phyloP scores from a whole-genome alignment of 805 yeast species.

The Henningerozyma blattae region DNA sequence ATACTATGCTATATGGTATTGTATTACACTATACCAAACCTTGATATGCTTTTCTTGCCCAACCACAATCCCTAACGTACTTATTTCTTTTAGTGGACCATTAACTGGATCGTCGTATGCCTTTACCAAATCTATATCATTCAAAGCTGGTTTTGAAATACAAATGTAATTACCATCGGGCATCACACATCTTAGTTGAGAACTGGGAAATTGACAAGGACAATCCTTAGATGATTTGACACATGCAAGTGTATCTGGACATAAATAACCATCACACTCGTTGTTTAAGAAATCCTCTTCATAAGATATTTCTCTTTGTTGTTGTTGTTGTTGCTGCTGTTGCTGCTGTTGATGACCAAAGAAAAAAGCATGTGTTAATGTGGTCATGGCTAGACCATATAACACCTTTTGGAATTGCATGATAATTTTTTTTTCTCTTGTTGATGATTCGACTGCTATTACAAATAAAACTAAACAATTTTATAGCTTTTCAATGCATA shows the following conservation, averaged over 20 bases:
- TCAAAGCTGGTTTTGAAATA: constrained; percentile 65
- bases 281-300: constrained; percentile 27
- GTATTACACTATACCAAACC: constrained; percentile 17
- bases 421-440: no score
- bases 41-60: constrained; percentile 63
- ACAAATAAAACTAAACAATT: no score
- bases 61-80: constrained; percentile 72
- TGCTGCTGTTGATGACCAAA: constrained; percentile 30
- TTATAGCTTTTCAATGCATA: no score
- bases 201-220: constrained; percentile 82
- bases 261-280: constrained; percentile 55
- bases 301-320: constrained; percentile 18
- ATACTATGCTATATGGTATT: neutral
- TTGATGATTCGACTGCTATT: no score
- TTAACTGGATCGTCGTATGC: constrained; percentile 34
- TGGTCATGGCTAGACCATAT: neutral
- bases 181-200: constrained; percentile 69
- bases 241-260: constrained; percentile 76
- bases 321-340: constrained; percentile 29
- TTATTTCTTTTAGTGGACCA: constrained; percentile 44
- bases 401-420: no score
- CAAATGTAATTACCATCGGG: constrained; percentile 64
- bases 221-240: constrained; percentile 60
- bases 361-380: constrained; percentile 26
- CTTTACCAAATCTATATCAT: constrained; percentile 25